phyloP scores from a whole-genome alignment of 331 rosid species.

The Spiraea crenata region DNA sequence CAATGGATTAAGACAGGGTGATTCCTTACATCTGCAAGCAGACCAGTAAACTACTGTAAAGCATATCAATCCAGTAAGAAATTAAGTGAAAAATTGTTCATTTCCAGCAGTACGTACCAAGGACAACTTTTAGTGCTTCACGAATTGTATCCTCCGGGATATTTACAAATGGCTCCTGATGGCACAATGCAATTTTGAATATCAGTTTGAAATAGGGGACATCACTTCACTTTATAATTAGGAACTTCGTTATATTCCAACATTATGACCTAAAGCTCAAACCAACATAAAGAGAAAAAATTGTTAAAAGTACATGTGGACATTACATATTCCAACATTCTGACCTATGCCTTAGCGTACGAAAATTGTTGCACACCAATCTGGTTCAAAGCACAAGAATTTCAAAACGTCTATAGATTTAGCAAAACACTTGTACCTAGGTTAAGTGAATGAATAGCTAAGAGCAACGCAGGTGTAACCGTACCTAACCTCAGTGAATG shows the following conservation, averaged over 20 bases:
- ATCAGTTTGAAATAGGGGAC: background rate
- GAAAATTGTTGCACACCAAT: background rate
- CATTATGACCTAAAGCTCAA: background rate
- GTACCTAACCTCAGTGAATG: background rate
- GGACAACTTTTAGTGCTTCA: conserved; percentile 81
- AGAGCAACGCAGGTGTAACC: background rate
- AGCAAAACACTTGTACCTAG: background rate
- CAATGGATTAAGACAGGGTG: conserved; percentile 95
- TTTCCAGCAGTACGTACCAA: conserved; percentile 69
- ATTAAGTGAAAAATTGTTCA: conserved; percentile 9
- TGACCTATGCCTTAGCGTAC: background rate
- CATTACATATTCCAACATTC: background rate
- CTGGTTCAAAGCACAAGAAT: background rate
- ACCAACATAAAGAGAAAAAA: background rate
- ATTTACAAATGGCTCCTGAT: conserved; percentile 95
- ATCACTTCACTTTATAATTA: background rate
- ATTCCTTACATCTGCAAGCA: conserved; percentile 76
- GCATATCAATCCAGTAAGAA: conserved; percentile 21
- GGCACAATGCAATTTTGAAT: conserved; percentile 13
- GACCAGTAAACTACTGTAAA: conserved; percentile 11
- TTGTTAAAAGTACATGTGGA: background rate
- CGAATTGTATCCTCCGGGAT: conserved; percentile 89
- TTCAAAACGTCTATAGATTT: background rate
- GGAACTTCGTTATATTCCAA: background rate
- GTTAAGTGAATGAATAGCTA: background rate